Percentiles rank a stretch among this genome's conserved stretches.
Conservation (phyloP, 768 basidiomycete species). For the Auriculariales sp. region DNA sequence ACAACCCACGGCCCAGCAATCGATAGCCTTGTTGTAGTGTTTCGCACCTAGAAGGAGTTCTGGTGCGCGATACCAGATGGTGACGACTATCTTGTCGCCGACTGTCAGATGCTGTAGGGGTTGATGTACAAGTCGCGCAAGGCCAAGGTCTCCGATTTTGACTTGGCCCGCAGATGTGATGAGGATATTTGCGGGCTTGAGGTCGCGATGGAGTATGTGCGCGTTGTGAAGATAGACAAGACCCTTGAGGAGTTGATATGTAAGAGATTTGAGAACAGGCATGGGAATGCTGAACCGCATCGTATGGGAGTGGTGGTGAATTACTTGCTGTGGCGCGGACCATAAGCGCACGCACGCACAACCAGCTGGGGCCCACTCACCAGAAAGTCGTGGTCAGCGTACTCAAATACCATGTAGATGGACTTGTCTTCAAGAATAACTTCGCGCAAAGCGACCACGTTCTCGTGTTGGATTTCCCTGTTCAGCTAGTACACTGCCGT, state of each 20-base stretch:
- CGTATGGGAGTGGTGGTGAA: slow-evolving; percentile 92
- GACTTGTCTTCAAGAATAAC: slow-evolving; percentile 97
- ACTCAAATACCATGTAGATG: slow-evolving; percentile 99
- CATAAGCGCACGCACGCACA: not conserved
- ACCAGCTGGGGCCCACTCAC: slow-evolving; percentile 31
- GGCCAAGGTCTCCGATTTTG: slow-evolving; percentile 96
- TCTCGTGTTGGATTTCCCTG: slow-evolving; percentile 79
- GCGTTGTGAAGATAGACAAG: slow-evolving; percentile 87
- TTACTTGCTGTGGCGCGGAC: slow-evolving; percentile 63
- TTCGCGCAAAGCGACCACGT: slow-evolving; percentile 81
- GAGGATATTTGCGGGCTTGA: slow-evolving; percentile 98
- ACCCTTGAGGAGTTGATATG: slow-evolving; percentile 89
- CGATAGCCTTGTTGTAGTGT: slow-evolving; percentile 93
- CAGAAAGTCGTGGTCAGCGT: slow-evolving; percentile 96
- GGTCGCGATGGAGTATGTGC: slow-evolving; percentile 91
- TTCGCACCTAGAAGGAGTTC: slow-evolving; percentile 92
- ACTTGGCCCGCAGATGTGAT: slow-evolving; percentile 80
- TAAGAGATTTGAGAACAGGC: slow-evolving; percentile 79
- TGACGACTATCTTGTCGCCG: slow-evolving; percentile 97
- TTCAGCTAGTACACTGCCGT: slow-evolving; percentile 46
- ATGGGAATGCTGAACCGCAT: slow-evolving; percentile 61
- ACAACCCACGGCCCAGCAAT: slow-evolving; percentile 96
- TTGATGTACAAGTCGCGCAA: slow-evolving; percentile 81
- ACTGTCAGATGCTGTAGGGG: slow-evolving; percentile 84
- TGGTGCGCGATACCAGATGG: slow-evolving; percentile 98